phyloP scores from a whole-genome alignment of 441 rosid genomes.

The Omphalea diandra region DNA sequence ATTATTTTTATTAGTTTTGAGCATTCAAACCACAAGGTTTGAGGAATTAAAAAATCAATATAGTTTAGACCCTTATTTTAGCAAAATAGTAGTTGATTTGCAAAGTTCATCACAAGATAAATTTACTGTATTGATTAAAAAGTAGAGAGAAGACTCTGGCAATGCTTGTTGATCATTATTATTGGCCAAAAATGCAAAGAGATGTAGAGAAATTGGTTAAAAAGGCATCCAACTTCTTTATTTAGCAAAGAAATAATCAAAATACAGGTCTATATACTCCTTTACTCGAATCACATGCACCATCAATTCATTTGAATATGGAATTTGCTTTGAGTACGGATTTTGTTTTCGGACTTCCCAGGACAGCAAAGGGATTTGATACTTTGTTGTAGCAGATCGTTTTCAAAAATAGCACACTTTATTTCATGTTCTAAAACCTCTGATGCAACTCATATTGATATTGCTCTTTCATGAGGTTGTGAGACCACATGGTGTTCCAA shows the following conservation, averaged over 20 bases:
- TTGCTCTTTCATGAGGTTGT: too few species aligned
- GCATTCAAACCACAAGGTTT: conserved; percentile 5
- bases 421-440: too few species aligned
- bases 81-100: background rate
- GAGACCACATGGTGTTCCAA: too few species aligned
- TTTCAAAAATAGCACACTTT: too few species aligned
- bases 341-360: background rate
- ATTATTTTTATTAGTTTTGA: background rate
- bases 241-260: background rate
- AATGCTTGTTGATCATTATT: background rate
- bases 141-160: background rate
- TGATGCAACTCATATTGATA: too few species aligned
- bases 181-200: background rate
- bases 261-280: background rate
- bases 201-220: background rate
- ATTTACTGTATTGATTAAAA: background rate
- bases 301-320: background rate
- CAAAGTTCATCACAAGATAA: background rate
- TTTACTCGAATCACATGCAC: background rate
- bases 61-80: background rate
- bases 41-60: conserved; percentile 14
- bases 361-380: background rate
- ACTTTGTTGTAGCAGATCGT: background rate
- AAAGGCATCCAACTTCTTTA: background rate
- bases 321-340: too few species aligned